phyloP scores from a whole-genome alignment of 2,329 filamentous ascomycete genomes.

The Neofusicoccum kwambonambiense region DNA sequence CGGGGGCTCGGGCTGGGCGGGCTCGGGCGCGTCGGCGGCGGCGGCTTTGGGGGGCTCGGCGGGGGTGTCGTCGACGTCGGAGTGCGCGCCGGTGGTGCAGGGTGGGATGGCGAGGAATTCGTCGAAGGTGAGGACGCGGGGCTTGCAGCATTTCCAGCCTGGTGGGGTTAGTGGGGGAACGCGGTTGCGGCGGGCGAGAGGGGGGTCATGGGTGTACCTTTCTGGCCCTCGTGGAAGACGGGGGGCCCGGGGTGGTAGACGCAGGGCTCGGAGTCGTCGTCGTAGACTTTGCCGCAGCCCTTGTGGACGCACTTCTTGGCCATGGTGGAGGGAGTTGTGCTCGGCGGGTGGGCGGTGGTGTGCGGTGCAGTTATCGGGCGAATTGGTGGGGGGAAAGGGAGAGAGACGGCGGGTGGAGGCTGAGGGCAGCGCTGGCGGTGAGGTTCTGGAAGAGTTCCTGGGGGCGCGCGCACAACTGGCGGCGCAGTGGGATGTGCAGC shows the following conservation, averaged over 20 bases:
- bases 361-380: not conserved
- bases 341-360: not conserved
- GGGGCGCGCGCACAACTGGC: not conserved
- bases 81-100: constrained; percentile 91
- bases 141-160: constrained; percentile 99
- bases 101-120: constrained; percentile 93
- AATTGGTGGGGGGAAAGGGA: not conserved
- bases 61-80: constrained; percentile 74
- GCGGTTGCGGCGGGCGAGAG: not conserved
- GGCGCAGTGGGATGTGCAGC: not conserved
- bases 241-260: constrained; percentile 91
- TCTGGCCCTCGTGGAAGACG: constrained; percentile 93
- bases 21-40: constrained; percentile 24
- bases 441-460: not conserved
- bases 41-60: constrained; percentile 45
- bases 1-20: too few species aligned
- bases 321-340: constrained; percentile 46
- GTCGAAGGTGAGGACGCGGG: constrained; percentile 93
- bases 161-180: constrained; percentile 16
- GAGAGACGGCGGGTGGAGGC: not conserved
- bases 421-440: not conserved
- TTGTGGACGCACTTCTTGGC: constrained; percentile 92
- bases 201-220: constrained; percentile 62
- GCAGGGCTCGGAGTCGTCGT: constrained; percentile 74
- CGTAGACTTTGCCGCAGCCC: constrained; percentile 87